These are phyloP conservation scores for Camellia sinensis DNA, from an alignment of 148 eudicot genomes.

Conservation along the genomic window DNA sequence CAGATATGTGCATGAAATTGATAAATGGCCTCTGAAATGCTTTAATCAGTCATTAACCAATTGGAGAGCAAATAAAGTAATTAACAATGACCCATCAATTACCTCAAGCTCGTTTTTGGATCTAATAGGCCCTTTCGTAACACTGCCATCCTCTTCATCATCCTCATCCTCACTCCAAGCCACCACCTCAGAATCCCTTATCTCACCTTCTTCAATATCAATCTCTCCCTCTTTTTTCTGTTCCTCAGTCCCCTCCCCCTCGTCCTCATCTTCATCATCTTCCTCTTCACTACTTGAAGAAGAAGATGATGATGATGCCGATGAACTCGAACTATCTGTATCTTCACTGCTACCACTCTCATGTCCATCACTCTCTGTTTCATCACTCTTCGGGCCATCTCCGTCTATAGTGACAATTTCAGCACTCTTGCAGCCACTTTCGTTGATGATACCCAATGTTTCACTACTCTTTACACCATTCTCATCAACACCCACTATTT, in stretches of 20 bases:
- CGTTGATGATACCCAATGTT: background rate
- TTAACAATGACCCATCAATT: background rate
- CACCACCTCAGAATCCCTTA: conserved; percentile 53
- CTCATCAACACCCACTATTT: background rate
- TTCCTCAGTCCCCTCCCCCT: conserved; percentile 17
- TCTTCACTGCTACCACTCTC: conserved; percentile 33
- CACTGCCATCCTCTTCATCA: conserved; percentile 20
- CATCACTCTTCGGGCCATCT: conserved; percentile 4
- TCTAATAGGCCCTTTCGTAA: conserved; percentile 49
- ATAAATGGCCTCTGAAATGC: background rate
- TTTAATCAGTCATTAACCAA: too few relatives aligned
- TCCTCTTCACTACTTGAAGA: conserved; percentile 52
- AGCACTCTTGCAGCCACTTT: conserved; percentile 6
- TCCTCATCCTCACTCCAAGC: conserved; percentile 46
- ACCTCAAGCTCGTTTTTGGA: conserved; percentile 80
- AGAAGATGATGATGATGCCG: conserved; percentile 32
- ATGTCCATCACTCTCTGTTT: conserved; percentile 18
- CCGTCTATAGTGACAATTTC: conserved; percentile 2
- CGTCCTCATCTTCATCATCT: conserved; percentile 17
- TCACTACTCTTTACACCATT: background rate
- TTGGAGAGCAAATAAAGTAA: background rate
- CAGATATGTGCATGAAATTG: background rate
- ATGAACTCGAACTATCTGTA: conserved; percentile 34
- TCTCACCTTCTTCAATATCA: conserved; percentile 80
- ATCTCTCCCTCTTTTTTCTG: conserved; percentile 6